Evolutionary conservation across 441 rosid species (phyloP).

Genomic region (Populus hybrid): DNA sequence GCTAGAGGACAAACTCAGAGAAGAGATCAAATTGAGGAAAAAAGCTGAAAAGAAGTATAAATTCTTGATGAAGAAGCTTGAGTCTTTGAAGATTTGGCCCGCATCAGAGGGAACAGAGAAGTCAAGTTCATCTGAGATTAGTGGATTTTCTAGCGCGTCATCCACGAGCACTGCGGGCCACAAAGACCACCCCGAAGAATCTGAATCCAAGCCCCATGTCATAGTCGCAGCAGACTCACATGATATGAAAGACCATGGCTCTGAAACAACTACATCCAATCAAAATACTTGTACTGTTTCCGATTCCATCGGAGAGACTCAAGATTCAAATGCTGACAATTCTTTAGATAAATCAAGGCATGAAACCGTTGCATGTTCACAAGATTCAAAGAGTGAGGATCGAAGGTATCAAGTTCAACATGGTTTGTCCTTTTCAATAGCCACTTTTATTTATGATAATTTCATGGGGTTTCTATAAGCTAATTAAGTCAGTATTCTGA

Average conservation of each 20-base stretch:
- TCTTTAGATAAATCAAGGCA: slow-evolving; percentile 3
- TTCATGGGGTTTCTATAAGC: neutral
- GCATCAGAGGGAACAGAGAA: slow-evolving; percentile 34
- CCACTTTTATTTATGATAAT: neutral
- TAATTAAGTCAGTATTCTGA: neutral
- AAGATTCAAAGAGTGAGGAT: slow-evolving; percentile 21
- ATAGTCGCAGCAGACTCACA: slow-evolving; percentile 7
- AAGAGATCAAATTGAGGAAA: slow-evolving; percentile 57
- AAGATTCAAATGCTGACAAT: slow-evolving; percentile 3
- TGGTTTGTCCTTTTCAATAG: neutral
- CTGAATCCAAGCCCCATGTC: slow-evolving; percentile 19
- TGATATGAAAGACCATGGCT: slow-evolving; percentile 15
- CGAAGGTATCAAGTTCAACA: slow-evolving; percentile 22
- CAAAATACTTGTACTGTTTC: slow-evolving; percentile 20
- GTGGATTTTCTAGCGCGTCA: slow-evolving; percentile 37
- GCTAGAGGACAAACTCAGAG: slow-evolving; percentile 53
- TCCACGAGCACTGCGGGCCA: slow-evolving; percentile 29
- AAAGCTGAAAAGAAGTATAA: slow-evolving; percentile 67
- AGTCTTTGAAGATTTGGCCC: slow-evolving; percentile 36
- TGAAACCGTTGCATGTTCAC: slow-evolving; percentile 13
- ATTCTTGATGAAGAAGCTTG: slow-evolving; percentile 54
- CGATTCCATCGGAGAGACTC: slow-evolving; percentile 13
- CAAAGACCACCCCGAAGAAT: slow-evolving; percentile 23
- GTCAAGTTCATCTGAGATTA: slow-evolving; percentile 33
- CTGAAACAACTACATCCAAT: slow-evolving; percentile 17